Conservation (phyloP, 169 alveolate genomes). For the Cryptosporidium bovis region DNA sequence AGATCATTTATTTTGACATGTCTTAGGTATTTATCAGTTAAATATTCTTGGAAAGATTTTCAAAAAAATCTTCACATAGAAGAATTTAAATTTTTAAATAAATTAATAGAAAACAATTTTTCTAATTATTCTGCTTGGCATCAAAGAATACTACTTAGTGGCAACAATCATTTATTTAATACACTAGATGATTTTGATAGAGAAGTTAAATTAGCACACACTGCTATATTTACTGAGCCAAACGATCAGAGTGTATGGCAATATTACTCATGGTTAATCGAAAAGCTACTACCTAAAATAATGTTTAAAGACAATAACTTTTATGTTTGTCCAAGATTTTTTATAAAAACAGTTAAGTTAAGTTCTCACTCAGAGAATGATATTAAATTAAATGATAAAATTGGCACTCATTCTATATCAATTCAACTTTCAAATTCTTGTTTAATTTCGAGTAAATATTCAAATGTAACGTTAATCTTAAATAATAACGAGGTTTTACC, state of each 20-base stretch:
- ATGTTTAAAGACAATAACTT: slow-evolving; percentile 1
- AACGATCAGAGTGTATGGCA: slow-evolving; percentile 79
- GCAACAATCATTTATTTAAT: neutral
- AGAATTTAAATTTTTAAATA: slow-evolving; percentile 9
- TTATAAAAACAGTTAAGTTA: neutral
- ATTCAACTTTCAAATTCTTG: slow-evolving; percentile 40
- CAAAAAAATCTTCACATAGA: neutral
- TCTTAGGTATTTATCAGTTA: slow-evolving; percentile 9
- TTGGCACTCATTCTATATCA: neutral
- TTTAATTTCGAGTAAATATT: neutral
- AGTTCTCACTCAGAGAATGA: neutral
- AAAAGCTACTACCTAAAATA: slow-evolving; percentile 12
- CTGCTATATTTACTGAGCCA: slow-evolving; percentile 77
- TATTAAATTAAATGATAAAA: neutral
- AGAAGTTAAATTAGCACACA: slow-evolving; percentile 44
- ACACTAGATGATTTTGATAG: slow-evolving; percentile 6
- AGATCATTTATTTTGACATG: slow-evolving; percentile 48
- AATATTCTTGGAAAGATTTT: slow-evolving; percentile 15
- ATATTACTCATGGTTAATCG: slow-evolving; percentile 72
- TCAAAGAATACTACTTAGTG: slow-evolving; percentile 56
- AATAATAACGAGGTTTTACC: neutral
- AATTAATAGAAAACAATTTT: slow-evolving; percentile 67
- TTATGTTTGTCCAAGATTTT: neutral
- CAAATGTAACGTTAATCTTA: slow-evolving; percentile 9
- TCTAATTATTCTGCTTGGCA: slow-evolving; percentile 78